phyloP scores from a whole-genome alignment of 2,329 filamentous ascomycete genomes.

The Alternaria brassicae region DNA sequence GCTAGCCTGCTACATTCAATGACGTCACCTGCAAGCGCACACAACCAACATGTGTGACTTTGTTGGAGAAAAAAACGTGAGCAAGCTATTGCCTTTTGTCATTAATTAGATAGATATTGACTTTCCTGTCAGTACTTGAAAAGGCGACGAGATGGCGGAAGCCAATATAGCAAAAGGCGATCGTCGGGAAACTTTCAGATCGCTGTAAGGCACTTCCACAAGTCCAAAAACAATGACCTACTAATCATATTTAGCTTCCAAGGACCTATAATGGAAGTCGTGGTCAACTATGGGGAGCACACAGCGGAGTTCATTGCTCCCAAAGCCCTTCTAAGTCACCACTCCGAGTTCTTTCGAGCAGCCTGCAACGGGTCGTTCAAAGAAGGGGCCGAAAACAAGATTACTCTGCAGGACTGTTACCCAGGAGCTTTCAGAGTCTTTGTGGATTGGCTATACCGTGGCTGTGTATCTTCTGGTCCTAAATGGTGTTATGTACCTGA shows the following conservation, averaged over 20 bases:
- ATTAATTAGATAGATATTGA: not conserved
- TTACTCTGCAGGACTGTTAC: not conserved
- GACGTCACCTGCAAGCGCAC: not conserved
- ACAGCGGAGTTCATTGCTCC: not conserved
- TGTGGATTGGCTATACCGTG: not conserved
- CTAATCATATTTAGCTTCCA: not conserved
- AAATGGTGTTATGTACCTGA: no score
- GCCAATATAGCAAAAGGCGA: rapidly evolving
- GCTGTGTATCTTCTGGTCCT: no score
- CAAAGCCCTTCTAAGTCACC: not conserved
- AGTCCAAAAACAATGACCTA: not conserved
- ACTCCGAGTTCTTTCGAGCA: not conserved
- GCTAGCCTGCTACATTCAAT: not conserved
- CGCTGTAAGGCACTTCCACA: not conserved
- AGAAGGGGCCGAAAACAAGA: not conserved
- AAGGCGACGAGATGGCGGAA: not conserved
- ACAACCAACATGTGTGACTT: not conserved
- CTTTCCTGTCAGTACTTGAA: no score
- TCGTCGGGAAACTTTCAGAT: not conserved
- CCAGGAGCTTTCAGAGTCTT: not conserved
- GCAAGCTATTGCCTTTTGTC: not conserved
- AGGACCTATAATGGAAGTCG: not conserved
- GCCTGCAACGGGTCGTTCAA: not conserved
- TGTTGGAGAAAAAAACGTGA: not conserved
- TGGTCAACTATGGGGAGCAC: not conserved